Base-by-base conservation (phyloP, 1,139 yeast genomes). In the Sugiyamaella xylanicola region DNA sequence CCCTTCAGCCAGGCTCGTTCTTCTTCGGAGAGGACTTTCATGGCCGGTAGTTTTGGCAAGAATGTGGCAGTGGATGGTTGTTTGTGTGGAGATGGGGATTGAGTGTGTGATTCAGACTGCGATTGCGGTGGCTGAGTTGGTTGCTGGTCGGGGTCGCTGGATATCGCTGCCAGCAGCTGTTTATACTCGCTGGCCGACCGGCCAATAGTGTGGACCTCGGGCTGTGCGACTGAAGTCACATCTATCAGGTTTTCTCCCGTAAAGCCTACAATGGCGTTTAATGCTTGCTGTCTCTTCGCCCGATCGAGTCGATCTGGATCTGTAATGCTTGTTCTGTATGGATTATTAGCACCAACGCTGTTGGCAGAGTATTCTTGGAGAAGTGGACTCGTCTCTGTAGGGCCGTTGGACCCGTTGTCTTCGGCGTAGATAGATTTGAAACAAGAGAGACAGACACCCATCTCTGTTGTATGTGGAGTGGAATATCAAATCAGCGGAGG, bases 401-500 rank as follows among this genome's bases (percentile, higher is more conserved):
- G 54, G 4, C 44, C 48, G 15, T 40, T 39, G 9, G 50, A 27
- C 16, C 22, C 21, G 16, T 56, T 63, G n/a, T 59, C 61, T 9
- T 60, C 59, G 9, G 29, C 4, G 19, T 48, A 50, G 15, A 48
- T 37, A 15, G 53, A 47, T 37, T 57, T 55, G 17, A 62, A 51
- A 42, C 68, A 64, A 11, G 68, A 65, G 25, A 50, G 39, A 48
- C 68, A 65, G n/a, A 61, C 58, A 15, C 68, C 68, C 68, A 65
- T 65, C 32, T 29, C 9, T 42, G 32, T 13, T 9, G 45, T 42
- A 4, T 39, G 16, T 39, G 21, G 19, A 42, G 7, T 13, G 40
- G 9, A 25, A 25, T 25, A 5, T 25, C 29, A 25, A 25, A n/a
- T n/a, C n/a, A n/a, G n/a, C n/a, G n/a, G n/a, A n/a, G n/a, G n/a